Evolutionary conservation across 768 basidiomycete genomes (phyloP), one percentile per base, ranked within the genome.

Genomic region (Termitomyces sp.): DNA sequence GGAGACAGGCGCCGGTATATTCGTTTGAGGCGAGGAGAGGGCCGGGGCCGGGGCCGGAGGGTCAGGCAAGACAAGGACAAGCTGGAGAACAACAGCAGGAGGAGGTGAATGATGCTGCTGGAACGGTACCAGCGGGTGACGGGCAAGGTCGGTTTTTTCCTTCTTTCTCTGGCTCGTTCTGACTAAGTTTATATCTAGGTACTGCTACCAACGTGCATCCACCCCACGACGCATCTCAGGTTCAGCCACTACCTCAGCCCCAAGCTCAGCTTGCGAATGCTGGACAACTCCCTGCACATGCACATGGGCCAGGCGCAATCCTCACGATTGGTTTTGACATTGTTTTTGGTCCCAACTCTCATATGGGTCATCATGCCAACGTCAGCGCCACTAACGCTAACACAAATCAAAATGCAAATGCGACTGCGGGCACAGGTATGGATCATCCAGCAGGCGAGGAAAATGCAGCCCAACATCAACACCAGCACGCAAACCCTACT

Each of bases 1-100:
- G 70, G 15, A 59, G 68, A 19, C 60, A 31, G 11, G 1, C 26
- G 10, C 49, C 33, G 3, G n/a, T 35, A 11, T 43, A 7, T 17
- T 28, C 37, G 30, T n/a, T 30, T 21, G 28, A 23, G 9, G 30
- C 40, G 1, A 30, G 51, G 23, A 23, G 10, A 1, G 21, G 26
- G 12, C 8, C 40, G 4, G 48, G 31, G 5, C 11, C 30, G 15
- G 15, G 23, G 23, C 23, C 23, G 23, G 23, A 23, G 23, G 23
- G 23, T 23, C 23, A 23, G 23, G 2, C 23, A 23, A 23, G 23
- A 23, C 23, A 23, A 23, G 23, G 23, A 5, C 33, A 23, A 15
- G 50, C 14, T n/a, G 28, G 37, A 30, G 40, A 38, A 19, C 42
- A 53, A 7, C 41, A 53, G 26, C 52, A 33, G 30, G 10, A 51